Evolutionary conservation across 208 protist species (phyloP), one percentile per base, ranked within the genome.

Genomic region (Acanthamoeba divionensis): DNA sequence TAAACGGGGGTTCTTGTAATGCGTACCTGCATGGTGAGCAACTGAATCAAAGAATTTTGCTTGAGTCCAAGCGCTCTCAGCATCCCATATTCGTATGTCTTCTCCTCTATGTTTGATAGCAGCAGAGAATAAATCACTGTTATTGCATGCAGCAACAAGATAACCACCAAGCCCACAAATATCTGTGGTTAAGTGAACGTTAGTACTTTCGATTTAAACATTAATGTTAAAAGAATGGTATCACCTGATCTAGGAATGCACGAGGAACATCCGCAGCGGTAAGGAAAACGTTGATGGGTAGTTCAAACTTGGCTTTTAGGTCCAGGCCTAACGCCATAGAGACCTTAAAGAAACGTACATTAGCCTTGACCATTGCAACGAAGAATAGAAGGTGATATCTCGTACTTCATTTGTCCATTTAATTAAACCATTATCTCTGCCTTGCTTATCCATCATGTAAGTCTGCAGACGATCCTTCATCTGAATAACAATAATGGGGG

Each of bases 31-130:
- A 92, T 79, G 0, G 93, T n/a, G 13, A 99, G 83, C 8, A 99
- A 83, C 4, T 90, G 36, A 15, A 97, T 93, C n/a, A 99, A 88
- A 7, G 93, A 93, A 7, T 66, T 67, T 54, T 96, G 93, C 31
- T 83, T 66, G 93, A 99, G 96, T 62, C 98, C 98, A 54, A 98
- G 93, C 8, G 97, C 96, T 47, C 98, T 92, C 4, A 99, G 91
- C 97, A 99, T 98, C 75, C 97, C 97, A 82, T 98, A 96, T 90
- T 99, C 98, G 91, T 97, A 99, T 63, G 97, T 98, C 45, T 98
- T 98, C 83, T 98, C 96, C 67, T 98, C 97, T 0, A 97, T 96
- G 90, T 99, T 97, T 48, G 95, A 95, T 12, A 97, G 91, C 0
- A 99, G 91, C 7, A 99, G 89, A 29, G 96, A 95, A 89, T 97